Conservation (phyloP, 257 asterid species). For the Primulina eburnea region DNA sequence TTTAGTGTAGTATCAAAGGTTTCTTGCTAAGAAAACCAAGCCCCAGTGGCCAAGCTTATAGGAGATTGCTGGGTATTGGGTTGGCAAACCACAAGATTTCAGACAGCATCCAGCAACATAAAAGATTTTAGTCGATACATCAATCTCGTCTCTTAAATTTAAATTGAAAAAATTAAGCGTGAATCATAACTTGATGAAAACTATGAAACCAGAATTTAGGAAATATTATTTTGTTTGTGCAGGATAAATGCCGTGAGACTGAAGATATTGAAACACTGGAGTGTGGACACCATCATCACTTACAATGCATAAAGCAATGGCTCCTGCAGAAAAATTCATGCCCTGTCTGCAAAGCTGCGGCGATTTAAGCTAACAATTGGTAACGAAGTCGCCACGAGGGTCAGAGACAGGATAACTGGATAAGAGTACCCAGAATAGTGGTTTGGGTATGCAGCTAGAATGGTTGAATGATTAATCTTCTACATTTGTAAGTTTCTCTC, state of each 20-base stretch:
- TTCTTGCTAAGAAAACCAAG: too few relatives aligned
- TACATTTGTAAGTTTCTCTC: too few relatives aligned
- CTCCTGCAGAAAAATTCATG: constrained; percentile 52
- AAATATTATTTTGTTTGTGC: constrained; percentile 9
- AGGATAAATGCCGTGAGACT: constrained; percentile 42
- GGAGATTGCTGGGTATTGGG: too few relatives aligned
- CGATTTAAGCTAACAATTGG: constrained; percentile 3
- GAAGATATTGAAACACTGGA: constrained; percentile 42
- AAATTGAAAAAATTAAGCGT: too few relatives aligned
- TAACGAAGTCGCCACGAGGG: neutral
- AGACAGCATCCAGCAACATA: too few relatives aligned
- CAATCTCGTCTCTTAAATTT: too few relatives aligned
- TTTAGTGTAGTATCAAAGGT: too few relatives aligned
- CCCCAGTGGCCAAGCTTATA: too few relatives aligned
- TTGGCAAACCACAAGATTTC: too few relatives aligned
- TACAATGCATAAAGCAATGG: constrained; percentile 69
- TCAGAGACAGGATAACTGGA: neutral
- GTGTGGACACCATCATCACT: constrained; percentile 63
- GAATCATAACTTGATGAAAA: neutral
- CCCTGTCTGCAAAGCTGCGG: constrained; percentile 56
- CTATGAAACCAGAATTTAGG: constrained; percentile 6
- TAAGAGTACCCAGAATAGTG: neutral
- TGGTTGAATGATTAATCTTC: too few relatives aligned
- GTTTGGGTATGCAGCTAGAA: neutral
- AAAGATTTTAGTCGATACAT: too few relatives aligned